Conservation (phyloP, 495 filamentous ascomycete species). For the Penicillium verhagenii region DNA sequence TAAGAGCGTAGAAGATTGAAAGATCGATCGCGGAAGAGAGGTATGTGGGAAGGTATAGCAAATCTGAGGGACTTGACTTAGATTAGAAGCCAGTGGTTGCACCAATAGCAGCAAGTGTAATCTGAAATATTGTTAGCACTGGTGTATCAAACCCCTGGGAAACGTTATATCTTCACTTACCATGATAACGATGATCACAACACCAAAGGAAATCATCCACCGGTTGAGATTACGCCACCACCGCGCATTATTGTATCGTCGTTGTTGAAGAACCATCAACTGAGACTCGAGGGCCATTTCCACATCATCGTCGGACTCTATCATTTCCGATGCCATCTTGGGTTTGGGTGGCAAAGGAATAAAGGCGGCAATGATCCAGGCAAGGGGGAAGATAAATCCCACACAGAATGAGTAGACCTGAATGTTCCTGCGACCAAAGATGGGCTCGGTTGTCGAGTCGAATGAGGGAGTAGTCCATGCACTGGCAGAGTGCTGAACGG, state of each 20-base stretch:
- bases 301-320: conserved; percentile 31
- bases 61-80: conserved; percentile 16
- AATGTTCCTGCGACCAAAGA: conserved; percentile 67
- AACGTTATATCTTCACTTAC: no score
- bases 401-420: conserved; percentile 86
- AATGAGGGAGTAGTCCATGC: conserved; percentile 70
- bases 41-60: not conserved
- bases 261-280: conserved; percentile 52
- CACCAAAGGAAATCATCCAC: conserved; percentile 75
- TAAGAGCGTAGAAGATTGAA: conserved; percentile 10
- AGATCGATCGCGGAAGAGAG: conserved; percentile 2
- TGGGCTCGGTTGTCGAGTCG: conserved; percentile 55
- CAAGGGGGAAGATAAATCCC: conserved; percentile 61
- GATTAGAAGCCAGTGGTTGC: conserved; percentile 43
- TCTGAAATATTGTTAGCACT: conserved; percentile 33
- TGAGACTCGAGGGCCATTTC: conserved; percentile 47
- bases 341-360: conserved; percentile 69
- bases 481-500: conserved; percentile 25
- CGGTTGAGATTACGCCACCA: conserved; percentile 96
- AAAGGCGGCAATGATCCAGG: conserved; percentile 84
- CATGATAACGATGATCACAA: conserved; percentile 73
- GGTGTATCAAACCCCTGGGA: no score
- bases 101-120: conserved; percentile 60
- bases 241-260: conserved; percentile 72
- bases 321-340: conserved; percentile 25